Base-by-base conservation (phyloP, 768 basidiomycete genomes). In the Thelephora aurantiotincta region DNA sequence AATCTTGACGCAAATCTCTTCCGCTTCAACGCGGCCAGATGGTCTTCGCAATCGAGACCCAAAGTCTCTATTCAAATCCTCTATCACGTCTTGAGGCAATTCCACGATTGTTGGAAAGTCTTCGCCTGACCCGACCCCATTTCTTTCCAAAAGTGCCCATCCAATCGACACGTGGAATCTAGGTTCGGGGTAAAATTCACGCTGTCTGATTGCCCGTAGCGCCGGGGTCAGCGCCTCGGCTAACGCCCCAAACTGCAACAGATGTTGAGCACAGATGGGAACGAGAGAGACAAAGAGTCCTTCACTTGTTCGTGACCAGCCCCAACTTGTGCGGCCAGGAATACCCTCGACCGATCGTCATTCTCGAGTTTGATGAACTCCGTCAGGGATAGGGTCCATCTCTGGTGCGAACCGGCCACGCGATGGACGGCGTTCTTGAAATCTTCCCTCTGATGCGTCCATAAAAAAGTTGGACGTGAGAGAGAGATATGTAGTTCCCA, bases 111-210 rank as follows among this genome's bases (percentile, higher is more conserved):
- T 69, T 23, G 63, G 68, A 55, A 77, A 78, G 9, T n/a, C 42
- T 49, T 43, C 23, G 50, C 52, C 38, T 22, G 51, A 48, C 36
- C 19, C 36, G 2, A 51, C 30, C 7, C 52, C 41, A 30, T 48
- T 14, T 36, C 51, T 51, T 33, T 75, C 68, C 44, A 89, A 73
- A 38, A 90, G 68, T 12, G 80, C 78, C 92, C 93, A 96, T 9
- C 80, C 89, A 47, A 96, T 78, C 2, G 90, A 93, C 11, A 84
- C 74, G 58, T 97, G 93, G 57, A 92, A 96, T 41, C 80, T 76
- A 16, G 93, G 90, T 26, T 75, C 65, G 33, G 66, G 57, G 63
- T 97, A 94, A 63, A 88, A 96, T 48, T 74, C 72, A 52, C 81
- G 79, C 54, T 93, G 83, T 46, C 81, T 79, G 33, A 88, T 66